phyloP scores from a whole-genome alignment of 2,329 filamentous ascomycete genomes.

The Talaromyces sp. region DNA sequence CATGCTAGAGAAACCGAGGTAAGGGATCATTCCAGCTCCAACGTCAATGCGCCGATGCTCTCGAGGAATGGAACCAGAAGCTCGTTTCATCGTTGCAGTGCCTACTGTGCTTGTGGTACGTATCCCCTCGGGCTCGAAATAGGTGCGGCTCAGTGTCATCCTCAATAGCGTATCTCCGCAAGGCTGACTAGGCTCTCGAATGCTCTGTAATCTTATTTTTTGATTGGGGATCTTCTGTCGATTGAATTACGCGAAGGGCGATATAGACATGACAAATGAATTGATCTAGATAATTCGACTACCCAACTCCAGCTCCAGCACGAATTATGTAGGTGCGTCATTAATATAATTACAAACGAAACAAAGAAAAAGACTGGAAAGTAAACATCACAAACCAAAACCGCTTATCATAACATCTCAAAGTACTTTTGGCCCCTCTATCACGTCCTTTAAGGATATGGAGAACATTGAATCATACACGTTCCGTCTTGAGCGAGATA shows the following conservation, averaged over 20 bases:
- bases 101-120: not conserved
- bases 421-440: not conserved
- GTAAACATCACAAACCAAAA: not conserved
- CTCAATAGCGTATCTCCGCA: not conserved
- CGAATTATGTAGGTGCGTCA: not conserved
- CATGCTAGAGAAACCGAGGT: no score
- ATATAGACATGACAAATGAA: not conserved
- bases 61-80: not conserved
- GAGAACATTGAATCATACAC: conserved; percentile 14
- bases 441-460: not conserved
- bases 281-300: not conserved
- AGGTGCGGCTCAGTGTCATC: not conserved
- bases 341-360: conserved; percentile 3
- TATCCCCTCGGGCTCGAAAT: not conserved
- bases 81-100: not conserved
- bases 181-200: not conserved
- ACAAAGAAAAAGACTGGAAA: not conserved
- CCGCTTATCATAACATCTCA: conserved; percentile 1
- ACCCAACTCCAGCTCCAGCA: conserved; percentile 2
- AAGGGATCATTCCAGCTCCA: not conserved
- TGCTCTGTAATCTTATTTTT: not conserved
- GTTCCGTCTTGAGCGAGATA: conserved; percentile 20
- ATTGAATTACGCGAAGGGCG: not conserved
- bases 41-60: not conserved
- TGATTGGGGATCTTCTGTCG: not conserved